Conservation (phyloP, 306 rosid species). For the Cucumis sativus region DNA sequence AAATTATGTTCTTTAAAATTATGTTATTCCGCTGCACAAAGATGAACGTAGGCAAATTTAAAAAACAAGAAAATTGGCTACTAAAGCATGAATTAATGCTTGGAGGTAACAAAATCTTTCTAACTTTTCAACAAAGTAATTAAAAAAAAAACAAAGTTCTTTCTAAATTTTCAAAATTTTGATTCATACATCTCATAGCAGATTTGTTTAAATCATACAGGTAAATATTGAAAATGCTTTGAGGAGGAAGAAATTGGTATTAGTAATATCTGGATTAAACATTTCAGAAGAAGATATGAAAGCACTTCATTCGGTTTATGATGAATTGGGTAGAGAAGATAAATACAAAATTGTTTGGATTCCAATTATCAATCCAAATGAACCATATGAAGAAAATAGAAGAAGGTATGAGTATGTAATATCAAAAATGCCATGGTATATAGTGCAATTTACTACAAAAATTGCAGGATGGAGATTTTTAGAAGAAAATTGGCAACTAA, state of each 20-base stretch:
- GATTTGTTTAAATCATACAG: neutral
- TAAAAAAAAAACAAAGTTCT: too few relatives aligned
- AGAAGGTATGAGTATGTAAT: slow-evolving; percentile 7
- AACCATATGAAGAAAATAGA: slow-evolving; percentile 19
- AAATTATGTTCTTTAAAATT: too few relatives aligned
- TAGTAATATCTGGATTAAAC: slow-evolving; percentile 42
- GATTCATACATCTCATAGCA: too few relatives aligned
- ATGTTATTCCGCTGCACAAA: too few relatives aligned
- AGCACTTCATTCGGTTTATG: slow-evolving; percentile 22
- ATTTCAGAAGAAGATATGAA: slow-evolving; percentile 35
- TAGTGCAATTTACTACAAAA: slow-evolving; percentile 9
- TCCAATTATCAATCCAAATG: slow-evolving; percentile 29
- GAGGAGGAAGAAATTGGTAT: slow-evolving; percentile 23
- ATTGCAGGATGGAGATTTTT: slow-evolving; percentile 21
- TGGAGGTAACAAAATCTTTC: too few relatives aligned
- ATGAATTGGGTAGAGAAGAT: slow-evolving; percentile 11
- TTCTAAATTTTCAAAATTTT: too few relatives aligned
- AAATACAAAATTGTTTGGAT: slow-evolving; percentile 50
- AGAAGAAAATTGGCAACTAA: slow-evolving; percentile 27
- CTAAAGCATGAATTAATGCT: too few relatives aligned
- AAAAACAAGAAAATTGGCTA: too few relatives aligned
- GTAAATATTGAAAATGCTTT: neutral
- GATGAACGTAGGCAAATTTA: too few relatives aligned
- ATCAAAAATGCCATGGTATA: slow-evolving; percentile 20
- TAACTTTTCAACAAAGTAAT: too few relatives aligned